Percentiles rank a stretch among this genome's conserved stretches.
Evolutionary conservation across 2,329 filamentous ascomycete genomes (phyloP).

Genomic region (Fonsecaea monophora): DNA sequence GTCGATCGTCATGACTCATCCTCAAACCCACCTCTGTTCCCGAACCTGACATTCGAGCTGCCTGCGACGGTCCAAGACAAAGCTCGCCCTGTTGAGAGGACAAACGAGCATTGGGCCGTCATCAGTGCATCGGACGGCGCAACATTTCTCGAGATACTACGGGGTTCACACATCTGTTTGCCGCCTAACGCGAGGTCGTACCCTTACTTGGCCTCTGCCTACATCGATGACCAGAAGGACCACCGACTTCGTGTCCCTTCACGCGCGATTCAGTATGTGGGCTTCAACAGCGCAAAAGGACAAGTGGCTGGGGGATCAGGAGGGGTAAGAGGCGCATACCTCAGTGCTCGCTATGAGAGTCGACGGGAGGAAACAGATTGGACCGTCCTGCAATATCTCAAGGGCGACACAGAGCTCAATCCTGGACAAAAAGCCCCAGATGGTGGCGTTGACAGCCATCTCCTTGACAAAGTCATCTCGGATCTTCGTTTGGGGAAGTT

Average conservation of each 20-base stretch:
- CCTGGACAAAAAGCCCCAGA: constrained; percentile 48
- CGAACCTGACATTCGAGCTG: constrained; percentile 72
- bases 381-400: constrained; percentile 78
- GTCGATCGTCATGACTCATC: constrained; percentile 50
- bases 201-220: constrained; percentile 74
- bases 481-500: constrained; percentile 74
- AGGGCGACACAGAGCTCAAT: constrained; percentile 83
- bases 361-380: constrained; percentile 86
- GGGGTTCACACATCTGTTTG: constrained; percentile 75
- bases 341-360: constrained; percentile 90
- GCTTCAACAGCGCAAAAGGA: constrained; percentile 78
- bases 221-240: constrained; percentile 60
- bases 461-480: constrained; percentile 68
- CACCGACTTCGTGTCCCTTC: constrained; percentile 63
- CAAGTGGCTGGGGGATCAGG: constrained; percentile 54
- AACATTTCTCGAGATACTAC: constrained; percentile 78
- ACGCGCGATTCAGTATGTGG: constrained; percentile 83
- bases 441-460: constrained; percentile 22
- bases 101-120: constrained; percentile 76
- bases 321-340: constrained; percentile 71
- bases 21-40: constrained; percentile 76
- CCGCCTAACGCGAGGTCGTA: constrained; percentile 78
- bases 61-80: constrained; percentile 54
- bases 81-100: constrained; percentile 45
- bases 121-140: constrained; percentile 83